phyloP scores from a whole-genome alignment of 495 filamentous ascomycete species.

The Neurospora terricola region DNA sequence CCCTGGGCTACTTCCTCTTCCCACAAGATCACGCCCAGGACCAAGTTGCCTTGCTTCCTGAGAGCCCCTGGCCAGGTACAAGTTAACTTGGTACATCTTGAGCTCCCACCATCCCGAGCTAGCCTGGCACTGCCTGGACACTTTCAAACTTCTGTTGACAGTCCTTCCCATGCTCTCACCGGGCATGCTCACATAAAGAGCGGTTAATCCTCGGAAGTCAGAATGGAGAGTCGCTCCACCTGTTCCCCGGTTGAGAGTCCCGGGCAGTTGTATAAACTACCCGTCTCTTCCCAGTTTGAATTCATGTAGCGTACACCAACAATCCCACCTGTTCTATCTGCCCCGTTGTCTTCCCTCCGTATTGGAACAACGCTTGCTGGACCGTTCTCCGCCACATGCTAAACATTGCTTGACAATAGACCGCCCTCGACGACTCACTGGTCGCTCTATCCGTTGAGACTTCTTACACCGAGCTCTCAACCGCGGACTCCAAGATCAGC shows the following conservation, averaged over 20 bases:
- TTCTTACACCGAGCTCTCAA: not conserved
- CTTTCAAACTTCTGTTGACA: not conserved
- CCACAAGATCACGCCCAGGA: not conserved
- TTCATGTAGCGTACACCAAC: not conserved
- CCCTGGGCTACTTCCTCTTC: not conserved
- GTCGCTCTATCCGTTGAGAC: not conserved
- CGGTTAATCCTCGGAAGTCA: not conserved
- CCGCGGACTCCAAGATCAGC: constrained; percentile 6
- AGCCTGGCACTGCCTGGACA: not conserved
- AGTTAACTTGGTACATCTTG: not conserved
- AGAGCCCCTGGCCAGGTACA: not conserved
- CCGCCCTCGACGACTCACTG: not conserved
- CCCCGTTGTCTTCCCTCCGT: not conserved
- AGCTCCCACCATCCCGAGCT: not conserved
- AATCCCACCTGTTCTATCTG: not conserved
- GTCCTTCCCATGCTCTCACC: not conserved
- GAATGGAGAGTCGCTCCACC: not conserved
- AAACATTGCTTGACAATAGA: not conserved
- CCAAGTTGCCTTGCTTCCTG: not conserved
- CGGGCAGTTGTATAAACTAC: not conserved
- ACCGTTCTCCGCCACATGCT: not conserved
- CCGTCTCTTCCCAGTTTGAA: not conserved
- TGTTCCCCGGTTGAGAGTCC: not conserved
- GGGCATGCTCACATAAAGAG: not conserved
- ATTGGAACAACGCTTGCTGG: not conserved